Percentiles rank a stretch among this genome's conserved stretches.
Conservation (phyloP, 192 early-diverging fungal species). For the Umbelopsis ramanniana region DNA sequence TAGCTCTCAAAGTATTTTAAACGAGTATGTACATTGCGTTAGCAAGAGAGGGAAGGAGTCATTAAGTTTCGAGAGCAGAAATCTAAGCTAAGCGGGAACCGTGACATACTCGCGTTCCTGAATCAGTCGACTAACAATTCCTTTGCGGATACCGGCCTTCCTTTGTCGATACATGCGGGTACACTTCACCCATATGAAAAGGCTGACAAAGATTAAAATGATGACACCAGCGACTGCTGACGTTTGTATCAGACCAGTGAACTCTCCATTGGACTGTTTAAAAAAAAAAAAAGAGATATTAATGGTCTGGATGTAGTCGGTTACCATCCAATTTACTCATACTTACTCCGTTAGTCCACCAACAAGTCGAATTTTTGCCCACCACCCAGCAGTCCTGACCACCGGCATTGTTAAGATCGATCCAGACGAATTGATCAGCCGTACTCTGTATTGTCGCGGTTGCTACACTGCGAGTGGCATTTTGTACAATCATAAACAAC, state of each 20-base stretch:
- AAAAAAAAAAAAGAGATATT: neutral
- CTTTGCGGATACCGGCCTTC: constrained; percentile 27
- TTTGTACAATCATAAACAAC: constrained; percentile 8
- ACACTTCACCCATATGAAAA: constrained; percentile 39
- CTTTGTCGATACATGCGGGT: constrained; percentile 28
- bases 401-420: constrained; percentile 28
- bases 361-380: constrained; percentile 28
- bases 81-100: constrained; percentile 32
- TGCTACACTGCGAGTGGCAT: neutral
- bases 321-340: neutral
- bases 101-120: constrained; percentile 37
- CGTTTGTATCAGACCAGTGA: constrained; percentile 28
- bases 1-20: too few relatives aligned
- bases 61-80: neutral
- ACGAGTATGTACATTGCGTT: neutral
- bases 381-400: constrained; percentile 34
- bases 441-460: neutral
- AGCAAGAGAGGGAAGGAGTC: neutral
- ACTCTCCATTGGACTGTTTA: constrained; percentile 10
- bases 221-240: constrained; percentile 34
- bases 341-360: constrained; percentile 32
- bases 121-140: constrained; percentile 27
- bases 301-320: neutral
- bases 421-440: constrained; percentile 24
- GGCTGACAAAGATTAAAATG: constrained; percentile 28